Conservation (phyloP, 78 protist genomes). For the Monocercomonoides exilis region DNA sequence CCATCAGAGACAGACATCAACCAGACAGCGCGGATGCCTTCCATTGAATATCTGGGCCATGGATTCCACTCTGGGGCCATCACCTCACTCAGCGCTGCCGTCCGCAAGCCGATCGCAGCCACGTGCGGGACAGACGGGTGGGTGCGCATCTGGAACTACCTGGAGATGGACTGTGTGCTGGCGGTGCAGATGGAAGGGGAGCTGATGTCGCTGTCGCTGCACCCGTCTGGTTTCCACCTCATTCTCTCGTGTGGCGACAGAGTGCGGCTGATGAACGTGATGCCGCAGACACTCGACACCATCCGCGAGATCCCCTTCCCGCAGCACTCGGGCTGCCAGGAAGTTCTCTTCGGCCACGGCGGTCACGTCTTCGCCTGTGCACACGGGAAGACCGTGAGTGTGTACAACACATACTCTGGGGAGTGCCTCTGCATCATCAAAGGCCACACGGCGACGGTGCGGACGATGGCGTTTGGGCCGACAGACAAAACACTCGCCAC, state of each 20-base stretch:
- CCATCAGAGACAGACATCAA: too few relatives aligned
- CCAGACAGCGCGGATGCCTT: too few relatives aligned
- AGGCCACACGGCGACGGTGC: not conserved
- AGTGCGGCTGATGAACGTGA: slow-evolving; percentile 13
- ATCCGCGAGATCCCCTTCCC: slow-evolving; percentile 15
- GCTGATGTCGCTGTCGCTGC: not conserved
- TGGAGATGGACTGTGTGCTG: not conserved
- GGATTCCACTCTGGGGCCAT: slow-evolving; percentile 14
- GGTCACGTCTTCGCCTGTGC: slow-evolving; percentile 23
- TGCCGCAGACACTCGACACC: not conserved
- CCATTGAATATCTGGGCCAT: too few relatives aligned
- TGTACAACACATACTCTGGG: slow-evolving; percentile 13
- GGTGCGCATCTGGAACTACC: slow-evolving; percentile 32
- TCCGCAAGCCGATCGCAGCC: slow-evolving; percentile 24
- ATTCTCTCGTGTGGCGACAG: not conserved
- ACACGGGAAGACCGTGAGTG: not conserved
- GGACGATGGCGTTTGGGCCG: slow-evolving; percentile 10
- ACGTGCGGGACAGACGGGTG: slow-evolving; percentile 21
- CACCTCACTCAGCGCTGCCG: slow-evolving; percentile 11
- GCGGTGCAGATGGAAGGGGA: not conserved
- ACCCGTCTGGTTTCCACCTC: slow-evolving; percentile 24
- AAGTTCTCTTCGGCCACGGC: slow-evolving; percentile 5
- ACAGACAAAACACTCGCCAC: slow-evolving; percentile 38
- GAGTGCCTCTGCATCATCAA: not conserved
- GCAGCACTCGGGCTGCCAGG: slow-evolving; percentile 1